Evolutionary conservation across 2,329 filamentous ascomycete genomes (phyloP), one percentile per base, ranked within the genome.

Genomic region (Laburnicola sp.): DNA sequence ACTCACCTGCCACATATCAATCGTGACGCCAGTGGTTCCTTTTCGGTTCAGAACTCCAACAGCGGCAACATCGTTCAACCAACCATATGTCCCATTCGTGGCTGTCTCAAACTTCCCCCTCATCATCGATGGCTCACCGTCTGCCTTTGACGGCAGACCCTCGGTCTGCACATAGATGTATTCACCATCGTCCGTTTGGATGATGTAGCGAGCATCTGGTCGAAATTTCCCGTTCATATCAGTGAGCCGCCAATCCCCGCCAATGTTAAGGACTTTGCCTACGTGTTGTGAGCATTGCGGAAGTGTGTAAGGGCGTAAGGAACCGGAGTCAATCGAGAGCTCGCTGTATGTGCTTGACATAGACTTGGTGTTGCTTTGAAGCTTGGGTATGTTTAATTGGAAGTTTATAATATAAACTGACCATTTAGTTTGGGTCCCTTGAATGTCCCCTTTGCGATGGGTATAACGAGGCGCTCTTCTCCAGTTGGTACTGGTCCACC

Each of bases 181-280:
- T 4, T 67, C 63, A 0, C 70, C 69, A 27, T 74, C 70, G 38
- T 73, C 53, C 0, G 70, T 74, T 31, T 60, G 64, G 9, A 74
- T 58, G 21, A 72, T 71, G 48, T 74, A 74, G 10, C 72, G 56
- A 6, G 72, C 70, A 45, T 74, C 69, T 1, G 71, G 69, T 2
- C 61, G 64, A 47, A 70, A 65, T 4, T 47, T 50, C 6, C 60
- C 62, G 3, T 59, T 46, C 5, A 51, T 53, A 32, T 66, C 64
- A 1, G 61, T 66, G 21, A 70, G 50, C n/a, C 68, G 71, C 71
- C 71, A 74, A 45, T 74, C 72, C 9, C 71, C 71, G 39, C 72
- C 72, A 1, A 74, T 50, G 26, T 69, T 56, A 6, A 73, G 62
- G 30, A 74, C 65, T 32, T 55, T 64, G 37, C 66, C 65, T 66